Conservation (phyloP, 306 rosid genomes). For the Fragaria ananassa region DNA sequence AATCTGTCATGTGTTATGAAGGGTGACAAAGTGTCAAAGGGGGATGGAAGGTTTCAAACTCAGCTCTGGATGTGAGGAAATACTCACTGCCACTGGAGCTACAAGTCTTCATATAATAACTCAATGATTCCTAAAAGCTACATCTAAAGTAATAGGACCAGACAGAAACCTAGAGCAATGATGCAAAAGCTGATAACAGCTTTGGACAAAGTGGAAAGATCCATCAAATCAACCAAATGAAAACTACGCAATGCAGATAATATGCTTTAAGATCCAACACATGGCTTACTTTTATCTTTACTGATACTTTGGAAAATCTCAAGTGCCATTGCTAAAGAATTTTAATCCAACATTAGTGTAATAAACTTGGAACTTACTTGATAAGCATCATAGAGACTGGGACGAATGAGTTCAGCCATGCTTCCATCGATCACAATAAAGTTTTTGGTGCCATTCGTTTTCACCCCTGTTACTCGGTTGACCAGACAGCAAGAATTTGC, state of each 20-base stretch:
- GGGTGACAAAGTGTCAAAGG: not conserved
- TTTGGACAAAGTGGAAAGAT: not conserved
- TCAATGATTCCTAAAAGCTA: not conserved
- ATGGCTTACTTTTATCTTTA: not conserved
- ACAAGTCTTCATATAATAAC: not conserved
- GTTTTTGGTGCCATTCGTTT: constrained; percentile 91
- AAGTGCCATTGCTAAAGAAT: not conserved
- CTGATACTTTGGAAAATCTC: not conserved
- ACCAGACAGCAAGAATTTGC: constrained; percentile 93
- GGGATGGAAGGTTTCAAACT: not conserved
- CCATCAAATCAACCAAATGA: not conserved
- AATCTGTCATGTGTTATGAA: not conserved
- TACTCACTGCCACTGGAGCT: not conserved
- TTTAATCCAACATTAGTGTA: constrained; percentile 11
- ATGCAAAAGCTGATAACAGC: not conserved
- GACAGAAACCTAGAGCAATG: not conserved
- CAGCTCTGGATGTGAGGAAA: not conserved
- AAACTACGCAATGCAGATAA: not conserved
- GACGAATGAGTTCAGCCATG: constrained; percentile 98
- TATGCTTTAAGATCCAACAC: not conserved
- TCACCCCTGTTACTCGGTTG: constrained; percentile 89
- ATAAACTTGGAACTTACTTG: constrained; percentile 50
- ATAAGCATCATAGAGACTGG: constrained; percentile 93
- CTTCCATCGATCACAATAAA: constrained; percentile 93
- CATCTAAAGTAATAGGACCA: not conserved